Base-by-base conservation (phyloP, 345 rosid genomes). In the Camelina hispida region DNA sequence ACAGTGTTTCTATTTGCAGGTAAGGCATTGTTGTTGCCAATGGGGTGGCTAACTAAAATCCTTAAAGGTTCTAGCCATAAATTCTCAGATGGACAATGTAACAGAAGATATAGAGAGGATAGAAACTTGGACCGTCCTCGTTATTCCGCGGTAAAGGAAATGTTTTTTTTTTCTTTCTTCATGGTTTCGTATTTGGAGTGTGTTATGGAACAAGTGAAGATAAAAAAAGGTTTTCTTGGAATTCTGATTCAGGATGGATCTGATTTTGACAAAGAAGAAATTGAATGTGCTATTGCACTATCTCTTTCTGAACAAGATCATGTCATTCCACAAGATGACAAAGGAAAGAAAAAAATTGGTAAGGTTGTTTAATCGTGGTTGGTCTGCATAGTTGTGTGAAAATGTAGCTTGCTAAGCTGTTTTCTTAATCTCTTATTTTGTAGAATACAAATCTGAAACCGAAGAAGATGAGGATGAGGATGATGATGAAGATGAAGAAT, bases 41-140 rank as follows among this genome's bases (percentile, higher is more conserved):
- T 95, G 99, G 94, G 87, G 55, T 95, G 99, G 99, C 84, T 87
- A 70, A 90, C 84, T 67, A 88, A 90, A 72, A 78, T 90, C 79
- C 73, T 95, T 34, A 85, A 87, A 47, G 96, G 94, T 48, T 86
- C 97, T 64, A 81, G 86, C 66, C 64, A 78, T 76, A 87, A 75
- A 25, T 75, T 66, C 53, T 80, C 77, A 0, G 80, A 75, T 23
- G 86, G 87, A 42, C 88, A 82, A 30, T 74, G 76, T 80, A 85
- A 84, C 42, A 85, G 88, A 76, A 85, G 72, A 77, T 80, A 66
- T 68, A 80, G 80, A 77, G 86, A 81, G 35, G 84, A 85, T 58
- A 79, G 76, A 58, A 71, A 34, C 51, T 76, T 81, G 83, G 93
- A 84, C 2, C 83, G 79, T 73, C 89, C 93, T 61, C 92, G 73